Evolutionary conservation across 192 early-diverging fungal species (phyloP), one percentile per base, ranked within the genome.

Genomic region (Phlyctochytrium planicorne): DNA sequence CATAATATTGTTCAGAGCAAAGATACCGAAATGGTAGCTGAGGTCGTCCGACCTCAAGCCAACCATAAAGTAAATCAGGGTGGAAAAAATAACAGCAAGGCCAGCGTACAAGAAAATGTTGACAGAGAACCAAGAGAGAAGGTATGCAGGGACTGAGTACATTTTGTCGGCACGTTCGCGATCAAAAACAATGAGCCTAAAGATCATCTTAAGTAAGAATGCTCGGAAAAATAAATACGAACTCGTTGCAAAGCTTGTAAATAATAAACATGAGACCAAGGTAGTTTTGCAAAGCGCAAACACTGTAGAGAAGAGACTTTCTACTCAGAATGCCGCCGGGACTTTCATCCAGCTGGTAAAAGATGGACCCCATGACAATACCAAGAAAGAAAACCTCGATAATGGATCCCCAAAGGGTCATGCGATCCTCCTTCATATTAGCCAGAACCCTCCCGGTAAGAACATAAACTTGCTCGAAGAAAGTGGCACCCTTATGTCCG

Each of bases 121-220:
- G 30, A 79, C 75, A 17, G 71, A 56, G 2, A 77, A 34, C 76
- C 67, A 74, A 3, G 71, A 71, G 27, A 80, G 30, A 0, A 82
- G 61, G 69, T 80, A 82, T 12, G 81, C 69, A 16, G 71, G 29
- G 32, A 76, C 75, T 23, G 68, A 62, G 56, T 82, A 82, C 81
- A 82, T 82, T 29, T 73, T 68, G 75, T 82, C 81, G 33, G 56
- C 60, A 3, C 78, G 69, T 35, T 82, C 81, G n/a, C 76, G 59
- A 55, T 82, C 81, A 71, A 82, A 82, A 3, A 82, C 78, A 37
- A 75, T 68, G 66, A 82, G 71, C 30, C 76, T 78, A 47, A 10
- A 14, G 47, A 30, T 24, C 6, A 12, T 10, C 20, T 20, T 1
- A 31, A 35, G 20, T 2, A 68, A 24, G 40, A 47, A n/a, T 14